phyloP scores from a whole-genome alignment of 1,139 yeast genomes.

The Yamadazyma spencermartinsiae region DNA sequence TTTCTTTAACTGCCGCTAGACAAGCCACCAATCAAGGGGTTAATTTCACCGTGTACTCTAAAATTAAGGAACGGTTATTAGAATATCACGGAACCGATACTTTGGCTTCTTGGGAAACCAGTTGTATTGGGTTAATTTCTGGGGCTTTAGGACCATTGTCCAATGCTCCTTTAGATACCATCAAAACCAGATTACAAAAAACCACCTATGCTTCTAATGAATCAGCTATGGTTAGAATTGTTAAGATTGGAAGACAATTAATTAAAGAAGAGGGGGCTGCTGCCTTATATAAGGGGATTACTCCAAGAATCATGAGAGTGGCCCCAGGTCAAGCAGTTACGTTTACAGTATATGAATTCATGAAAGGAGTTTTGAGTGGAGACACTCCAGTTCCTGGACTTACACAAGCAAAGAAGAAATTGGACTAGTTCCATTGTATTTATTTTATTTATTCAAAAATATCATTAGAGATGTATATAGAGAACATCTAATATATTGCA shows the following conservation, averaged over 20 bases:
- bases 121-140: conserved; percentile 83
- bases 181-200: conserved; percentile 95
- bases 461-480: no score
- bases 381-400: conserved; percentile 26
- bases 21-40: conserved; percentile 99
- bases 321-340: conserved; percentile 99
- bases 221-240: conserved; percentile 73
- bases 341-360: conserved; percentile 91
- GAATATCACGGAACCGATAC: conserved; percentile 62
- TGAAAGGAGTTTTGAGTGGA: conserved; percentile 64
- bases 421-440: conserved; percentile 11
- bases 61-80: conserved; percentile 71
- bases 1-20: conserved; percentile 92
- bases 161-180: conserved; percentile 96
- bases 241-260: conserved; percentile 77
- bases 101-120: conserved; percentile 93
- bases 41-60: conserved; percentile 92
- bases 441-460: conserved; percentile 3
- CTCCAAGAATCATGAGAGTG: conserved; percentile 98
- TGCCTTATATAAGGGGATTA: conserved; percentile 93
- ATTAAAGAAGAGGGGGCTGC: conserved; percentile 84
- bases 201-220: conserved; percentile 74
- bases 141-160: conserved; percentile 98
- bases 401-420: conserved; percentile 17
- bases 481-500: no score